Conservation (phyloP, 768 basidiomycete genomes). For the Mycena capillaripes region DNA sequence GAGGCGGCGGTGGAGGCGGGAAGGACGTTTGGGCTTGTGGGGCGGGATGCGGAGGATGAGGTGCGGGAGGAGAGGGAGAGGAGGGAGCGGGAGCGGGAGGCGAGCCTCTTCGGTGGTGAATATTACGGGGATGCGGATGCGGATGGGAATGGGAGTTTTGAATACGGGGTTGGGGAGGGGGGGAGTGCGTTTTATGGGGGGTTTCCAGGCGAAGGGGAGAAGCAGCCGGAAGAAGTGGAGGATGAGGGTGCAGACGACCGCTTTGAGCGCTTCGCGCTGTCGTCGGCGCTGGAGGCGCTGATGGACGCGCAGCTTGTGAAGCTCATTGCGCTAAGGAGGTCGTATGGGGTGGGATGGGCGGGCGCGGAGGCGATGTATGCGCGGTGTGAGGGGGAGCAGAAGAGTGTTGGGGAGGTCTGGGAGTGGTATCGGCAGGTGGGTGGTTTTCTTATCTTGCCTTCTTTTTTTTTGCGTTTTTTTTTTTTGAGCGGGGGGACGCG, state of each 20-base stretch:
- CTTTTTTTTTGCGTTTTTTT: no score
- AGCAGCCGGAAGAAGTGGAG: no score
- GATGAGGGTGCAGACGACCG: no score
- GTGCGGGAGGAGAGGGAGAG: constrained; percentile 37
- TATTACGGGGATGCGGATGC: background rate
- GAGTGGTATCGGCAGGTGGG: constrained; percentile 34
- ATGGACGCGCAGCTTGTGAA: constrained; percentile 69
- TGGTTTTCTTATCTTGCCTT: no score
- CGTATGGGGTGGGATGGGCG: constrained; percentile 75
- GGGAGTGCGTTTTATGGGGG: no score
- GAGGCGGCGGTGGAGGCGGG: constrained; percentile 63
- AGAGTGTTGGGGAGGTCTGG: constrained; percentile 55
- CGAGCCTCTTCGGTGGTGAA: no score
- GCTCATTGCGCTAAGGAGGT: constrained; percentile 64
- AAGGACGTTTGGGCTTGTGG: constrained; percentile 64
- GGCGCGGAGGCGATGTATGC: constrained; percentile 70
- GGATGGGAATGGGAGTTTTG: constrained; percentile 57
- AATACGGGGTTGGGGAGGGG: constrained; percentile 73
- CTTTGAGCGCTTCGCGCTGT: no score
- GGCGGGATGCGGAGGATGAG: constrained; percentile 59
- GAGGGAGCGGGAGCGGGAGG: constrained; percentile 46
- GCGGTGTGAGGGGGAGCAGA: constrained; percentile 61
- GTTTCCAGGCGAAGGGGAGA: no score
- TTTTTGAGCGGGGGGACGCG: no score
- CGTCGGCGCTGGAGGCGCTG: no score